These are phyloP conservation scores for Penicillium salamii DNA, from an alignment of 495 filamentous ascomycete species.

Conservation along the genomic window DNA sequence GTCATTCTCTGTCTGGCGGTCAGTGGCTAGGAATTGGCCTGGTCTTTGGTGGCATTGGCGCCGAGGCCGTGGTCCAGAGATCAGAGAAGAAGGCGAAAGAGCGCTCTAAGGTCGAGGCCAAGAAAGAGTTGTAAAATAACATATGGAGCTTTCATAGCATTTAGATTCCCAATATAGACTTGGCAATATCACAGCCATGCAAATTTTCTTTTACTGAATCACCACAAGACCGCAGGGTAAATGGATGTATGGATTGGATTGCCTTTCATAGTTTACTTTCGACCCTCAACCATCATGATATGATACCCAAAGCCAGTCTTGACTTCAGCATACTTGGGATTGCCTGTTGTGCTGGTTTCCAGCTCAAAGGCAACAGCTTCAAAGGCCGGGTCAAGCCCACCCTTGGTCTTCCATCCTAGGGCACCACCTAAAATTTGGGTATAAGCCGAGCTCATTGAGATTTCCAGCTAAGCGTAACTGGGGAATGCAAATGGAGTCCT, in stretches of 20 bases:
- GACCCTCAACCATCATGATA: constrained; percentile 82
- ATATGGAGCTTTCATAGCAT: not conserved
- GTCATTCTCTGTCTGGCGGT: constrained; percentile 76
- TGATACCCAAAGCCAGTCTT: constrained; percentile 92
- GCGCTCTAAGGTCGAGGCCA: constrained; percentile 54
- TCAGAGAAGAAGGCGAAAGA: constrained; percentile 84
- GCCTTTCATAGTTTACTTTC: constrained; percentile 45
- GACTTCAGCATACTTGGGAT: constrained; percentile 72
- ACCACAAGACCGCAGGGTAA: not conserved
- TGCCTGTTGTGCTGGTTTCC: constrained; percentile 70
- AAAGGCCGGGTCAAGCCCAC: constrained; percentile 69
- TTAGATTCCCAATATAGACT: constrained; percentile 4
- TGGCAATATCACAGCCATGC: not conserved
- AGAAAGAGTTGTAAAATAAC: constrained; percentile 35
- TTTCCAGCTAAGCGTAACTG: no score
- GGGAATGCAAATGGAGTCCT: not conserved
- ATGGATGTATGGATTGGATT: not conserved
- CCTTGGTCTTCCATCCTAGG: constrained; percentile 80
- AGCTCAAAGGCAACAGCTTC: constrained; percentile 80
- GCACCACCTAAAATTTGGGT: constrained; percentile 57
- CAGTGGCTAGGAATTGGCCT: constrained; percentile 91
- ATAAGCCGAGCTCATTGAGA: not conserved
- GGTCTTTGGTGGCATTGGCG: constrained; percentile 93
- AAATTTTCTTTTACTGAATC: not conserved
- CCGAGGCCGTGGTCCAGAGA: constrained; percentile 78